Percentiles rank a stretch among this genome's conserved stretches.
These are phyloP conservation scores for Dryas drummondii DNA, from an alignment of 306 rosid species.

Conservation along the genomic window DNA sequence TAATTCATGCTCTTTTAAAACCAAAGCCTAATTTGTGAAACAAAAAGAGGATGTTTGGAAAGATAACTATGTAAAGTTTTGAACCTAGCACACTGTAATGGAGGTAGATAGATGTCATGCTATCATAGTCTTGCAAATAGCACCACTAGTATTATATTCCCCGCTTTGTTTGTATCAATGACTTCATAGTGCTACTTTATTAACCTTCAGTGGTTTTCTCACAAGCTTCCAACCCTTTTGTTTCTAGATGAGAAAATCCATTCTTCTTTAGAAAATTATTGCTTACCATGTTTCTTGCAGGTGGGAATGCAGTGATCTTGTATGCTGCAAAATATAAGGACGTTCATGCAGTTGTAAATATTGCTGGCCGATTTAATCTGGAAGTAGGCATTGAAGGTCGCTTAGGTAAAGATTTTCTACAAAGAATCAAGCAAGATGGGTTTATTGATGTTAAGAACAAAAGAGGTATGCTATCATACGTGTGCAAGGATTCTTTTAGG, in stretches of 20 bases:
- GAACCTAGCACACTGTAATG: not conserved
- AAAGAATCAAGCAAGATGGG: slow-evolving; percentile 73
- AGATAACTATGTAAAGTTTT: too few relatives aligned
- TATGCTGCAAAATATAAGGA: slow-evolving; percentile 80
- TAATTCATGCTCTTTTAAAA: slow-evolving; percentile 9
- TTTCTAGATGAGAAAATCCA: too few relatives aligned
- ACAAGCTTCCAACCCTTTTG: too few relatives aligned
- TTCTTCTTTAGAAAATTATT: not conserved
- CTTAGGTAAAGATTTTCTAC: slow-evolving; percentile 68
- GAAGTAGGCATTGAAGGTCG: slow-evolving; percentile 80
- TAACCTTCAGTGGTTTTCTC: too few relatives aligned
- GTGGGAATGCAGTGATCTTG: slow-evolving; percentile 79
- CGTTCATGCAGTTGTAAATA: slow-evolving; percentile 58
- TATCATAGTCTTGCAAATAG: not conserved
- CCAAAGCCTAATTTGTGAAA: not conserved
- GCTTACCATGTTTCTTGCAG: slow-evolving; percentile 44
- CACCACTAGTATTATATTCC: not conserved
- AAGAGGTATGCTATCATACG: slow-evolving; percentile 54
- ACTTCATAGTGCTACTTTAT: not conserved
- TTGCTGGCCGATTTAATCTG: slow-evolving; percentile 87
- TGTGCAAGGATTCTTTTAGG: not conserved
- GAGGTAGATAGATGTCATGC: not conserved
- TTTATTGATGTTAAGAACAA: slow-evolving; percentile 70
- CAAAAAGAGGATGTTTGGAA: slow-evolving; percentile 2
- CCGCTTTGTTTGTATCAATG: not conserved